These are phyloP conservation scores for Globisporangium lucens DNA, from an alignment of 352 stramenopile genomes.

Conservation along the genomic window DNA sequence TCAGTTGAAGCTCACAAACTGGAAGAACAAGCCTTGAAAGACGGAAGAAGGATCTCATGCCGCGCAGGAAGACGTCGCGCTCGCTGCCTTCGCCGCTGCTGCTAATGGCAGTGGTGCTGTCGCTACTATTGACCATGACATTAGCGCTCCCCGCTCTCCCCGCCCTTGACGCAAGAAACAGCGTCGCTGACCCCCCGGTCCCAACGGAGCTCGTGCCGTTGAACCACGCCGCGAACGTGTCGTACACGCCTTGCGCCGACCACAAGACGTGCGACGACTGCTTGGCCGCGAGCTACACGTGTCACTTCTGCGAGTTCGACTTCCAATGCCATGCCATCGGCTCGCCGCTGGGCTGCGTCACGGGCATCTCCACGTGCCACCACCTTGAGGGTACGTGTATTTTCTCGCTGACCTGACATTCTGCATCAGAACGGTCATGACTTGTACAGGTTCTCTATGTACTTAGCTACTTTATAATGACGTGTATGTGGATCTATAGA, in stretches of 20 bases:
- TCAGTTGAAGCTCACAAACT: constrained; percentile 1
- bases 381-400: constrained; percentile 57
- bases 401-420: no score
- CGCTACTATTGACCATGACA: neutral
- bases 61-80: neutral
- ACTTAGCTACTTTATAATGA: neutral
- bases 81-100: neutral
- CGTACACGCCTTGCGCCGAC: constrained; percentile 29
- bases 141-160: no score
- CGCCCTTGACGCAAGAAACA: neutral
- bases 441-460: neutral
- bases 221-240: constrained; percentile 8
- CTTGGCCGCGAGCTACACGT: constrained; percentile 66
- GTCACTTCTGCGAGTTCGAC: constrained; percentile 83
- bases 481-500: constrained; percentile 31
- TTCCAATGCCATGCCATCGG: constrained; percentile 83
- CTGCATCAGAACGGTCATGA: constrained; percentile 1
- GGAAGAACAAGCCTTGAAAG: neutral
- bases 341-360: constrained; percentile 58
- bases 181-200: neutral
- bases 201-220: constrained; percentile 1
- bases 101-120: neutral
- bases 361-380: constrained; percentile 75
- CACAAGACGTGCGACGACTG: constrained; percentile 78
- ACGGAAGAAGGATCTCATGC: neutral